Conservation (phyloP, 179 eudicot genomes). For the Spinacia oleracea region DNA sequence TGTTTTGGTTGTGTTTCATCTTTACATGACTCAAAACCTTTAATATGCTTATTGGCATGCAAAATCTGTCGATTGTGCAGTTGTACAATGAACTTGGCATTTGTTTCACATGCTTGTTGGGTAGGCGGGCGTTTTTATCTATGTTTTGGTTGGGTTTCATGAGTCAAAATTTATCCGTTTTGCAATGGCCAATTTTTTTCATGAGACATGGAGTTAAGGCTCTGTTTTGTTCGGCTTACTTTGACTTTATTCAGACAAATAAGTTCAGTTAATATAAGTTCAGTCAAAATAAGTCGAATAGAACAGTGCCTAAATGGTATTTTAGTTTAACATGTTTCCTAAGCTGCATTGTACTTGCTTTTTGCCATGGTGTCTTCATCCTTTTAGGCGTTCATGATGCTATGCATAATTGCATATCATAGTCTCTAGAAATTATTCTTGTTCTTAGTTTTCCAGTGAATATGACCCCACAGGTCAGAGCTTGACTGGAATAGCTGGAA, state of each 20-base stretch:
- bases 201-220: background rate
- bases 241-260: no score
- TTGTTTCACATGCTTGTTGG: no score
- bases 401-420: background rate
- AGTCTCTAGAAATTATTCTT: background rate
- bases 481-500: conserved; percentile 87
- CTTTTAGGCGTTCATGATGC: background rate
- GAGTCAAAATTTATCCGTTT: background rate
- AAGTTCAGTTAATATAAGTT: no score
- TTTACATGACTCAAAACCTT: no score
- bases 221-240: no score
- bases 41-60: background rate
- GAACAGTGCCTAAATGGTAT: no score
- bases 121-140: no score
- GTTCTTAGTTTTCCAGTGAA: background rate
- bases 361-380: background rate
- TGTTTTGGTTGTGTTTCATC: background rate
- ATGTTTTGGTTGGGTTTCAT: no score
- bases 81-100: no score
- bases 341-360: background rate
- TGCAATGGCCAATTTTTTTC: background rate
- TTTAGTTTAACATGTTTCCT: background rate
- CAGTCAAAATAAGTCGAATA: no score
- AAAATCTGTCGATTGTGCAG: no score
- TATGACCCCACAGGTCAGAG: conserved; percentile 64